Conservation (phyloP, 1,139 yeast species). For the Yamadazyma kanchanaburiensis region DNA sequence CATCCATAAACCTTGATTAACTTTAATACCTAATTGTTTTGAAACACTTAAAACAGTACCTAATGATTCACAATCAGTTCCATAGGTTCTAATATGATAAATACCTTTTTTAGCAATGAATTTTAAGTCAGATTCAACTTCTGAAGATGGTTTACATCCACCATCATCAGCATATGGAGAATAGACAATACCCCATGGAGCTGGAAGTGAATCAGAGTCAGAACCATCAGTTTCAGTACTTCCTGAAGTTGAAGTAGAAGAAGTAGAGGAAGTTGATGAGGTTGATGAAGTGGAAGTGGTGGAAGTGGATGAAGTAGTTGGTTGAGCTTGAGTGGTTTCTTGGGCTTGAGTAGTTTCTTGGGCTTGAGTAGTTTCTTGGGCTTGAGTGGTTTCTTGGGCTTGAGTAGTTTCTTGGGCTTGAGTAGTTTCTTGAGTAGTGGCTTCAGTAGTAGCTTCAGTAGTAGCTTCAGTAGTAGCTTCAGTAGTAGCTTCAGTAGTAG, state of each 20-base stretch:
- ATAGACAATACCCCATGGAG: conserved; percentile 65
- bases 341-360: conserved; percentile 11
- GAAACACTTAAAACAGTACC: conserved; percentile 64
- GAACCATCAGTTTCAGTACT: conserved; percentile 13
- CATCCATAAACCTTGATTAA: conserved; percentile 90
- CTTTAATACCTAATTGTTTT: conserved; percentile 56
- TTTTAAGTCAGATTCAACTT: conserved; percentile 58
- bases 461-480: conserved; percentile 5
- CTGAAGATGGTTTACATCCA: conserved; percentile 56
- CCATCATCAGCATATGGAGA: conserved; percentile 75
- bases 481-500: conserved; percentile 10
- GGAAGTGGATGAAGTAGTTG: conserved; percentile 11
- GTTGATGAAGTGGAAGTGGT: conserved; percentile 15
- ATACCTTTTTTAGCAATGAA: conserved; percentile 61
- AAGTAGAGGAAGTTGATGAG: conserved; percentile 8
- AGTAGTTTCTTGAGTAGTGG: conserved; percentile 3
- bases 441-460: conserved; percentile 3
- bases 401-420: conserved; percentile 3
- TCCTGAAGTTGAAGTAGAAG: conserved; percentile 19
- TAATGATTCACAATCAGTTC: conserved; percentile 78
- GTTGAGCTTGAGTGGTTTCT: conserved; percentile 12
- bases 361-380: conserved; percentile 13
- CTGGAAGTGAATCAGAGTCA: conserved; percentile 13
- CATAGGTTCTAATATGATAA: conserved; percentile 67
- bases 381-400: conserved; percentile 9